A percentile compares a stretch with the other conserved stretches of the same genome.
phyloP scores from a whole-genome alignment of 1,139 yeast genomes.

The Saccharomyces pastorianus region DNA sequence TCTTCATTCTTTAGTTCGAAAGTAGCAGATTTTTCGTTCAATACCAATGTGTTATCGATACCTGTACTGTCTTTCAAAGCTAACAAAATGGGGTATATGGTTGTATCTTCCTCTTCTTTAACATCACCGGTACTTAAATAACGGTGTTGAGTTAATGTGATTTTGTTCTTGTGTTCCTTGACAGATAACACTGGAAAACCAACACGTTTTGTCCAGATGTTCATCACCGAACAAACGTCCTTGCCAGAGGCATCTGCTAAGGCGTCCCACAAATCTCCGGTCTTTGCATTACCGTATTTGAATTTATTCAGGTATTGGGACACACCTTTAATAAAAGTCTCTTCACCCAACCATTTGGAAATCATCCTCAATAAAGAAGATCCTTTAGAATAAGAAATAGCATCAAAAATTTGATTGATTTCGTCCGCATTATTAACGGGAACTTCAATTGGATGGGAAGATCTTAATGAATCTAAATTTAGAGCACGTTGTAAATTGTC shows the following conservation, averaged over 20 bases:
- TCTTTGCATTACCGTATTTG: constrained; percentile 64
- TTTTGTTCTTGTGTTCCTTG: constrained; percentile 36
- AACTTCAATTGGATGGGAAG: constrained; percentile 73
- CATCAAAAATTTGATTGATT: constrained; percentile 71
- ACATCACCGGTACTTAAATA: constrained; percentile 72
- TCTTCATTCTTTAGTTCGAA: constrained; percentile 36
- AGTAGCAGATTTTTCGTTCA: constrained; percentile 46
- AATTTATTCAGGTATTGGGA: constrained; percentile 59
- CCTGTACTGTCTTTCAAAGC: constrained; percentile 60
- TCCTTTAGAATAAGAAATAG: constrained; percentile 69
- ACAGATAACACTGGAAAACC: constrained; percentile 73
- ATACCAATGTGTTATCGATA: constrained; percentile 51
- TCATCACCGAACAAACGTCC: constrained; percentile 63
- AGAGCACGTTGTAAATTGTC: constrained; percentile 49
- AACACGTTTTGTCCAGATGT: constrained; percentile 66
- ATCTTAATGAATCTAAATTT: constrained; percentile 57
- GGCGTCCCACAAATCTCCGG: constrained; percentile 74
- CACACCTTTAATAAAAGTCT: constrained; percentile 60
- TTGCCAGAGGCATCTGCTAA: constrained; percentile 61
- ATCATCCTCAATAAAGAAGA: constrained; percentile 69
- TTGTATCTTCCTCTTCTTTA: constrained; percentile 55
- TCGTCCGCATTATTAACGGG: constrained; percentile 67
- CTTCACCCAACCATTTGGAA: constrained; percentile 59
- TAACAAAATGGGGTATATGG: constrained; percentile 73
- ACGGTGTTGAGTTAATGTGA: constrained; percentile 58